Base-by-base conservation (phyloP, 371 early-diverging fungal species). In the Rhizomucor miehei region DNA sequence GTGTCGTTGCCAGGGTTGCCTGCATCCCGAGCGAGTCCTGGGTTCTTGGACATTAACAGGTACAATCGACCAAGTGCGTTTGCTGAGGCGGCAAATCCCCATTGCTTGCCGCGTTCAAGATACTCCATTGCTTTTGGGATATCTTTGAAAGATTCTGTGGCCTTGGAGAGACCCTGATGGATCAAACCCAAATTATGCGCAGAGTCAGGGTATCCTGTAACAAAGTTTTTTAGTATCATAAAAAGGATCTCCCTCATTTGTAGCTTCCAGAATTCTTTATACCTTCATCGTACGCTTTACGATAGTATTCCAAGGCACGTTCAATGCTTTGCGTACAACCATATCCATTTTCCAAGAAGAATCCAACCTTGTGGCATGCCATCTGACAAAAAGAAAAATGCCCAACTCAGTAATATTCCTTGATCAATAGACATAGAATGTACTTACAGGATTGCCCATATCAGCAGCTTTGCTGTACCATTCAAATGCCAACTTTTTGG, bases 121-220 rank as follows among this genome's bases (percentile, higher is more conserved):
- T 72, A 79, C 44, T 75, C 71, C 13, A 81, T 66, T 1, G 84
- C 68, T 52, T 75, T 65, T 54, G 80, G 66, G 23, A 73, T 61
- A 47, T 80, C 75, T 48, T 71, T 74, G 56, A 63, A 63, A 43
- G 68, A 53, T 16, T 57, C 52, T 6, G 71, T 69, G 24, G 66
- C 69, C 14, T 65, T 51, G 21, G 57, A 60, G 45, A 71, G 75
- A 20, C 79, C 84, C 59, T 83, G 81, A 57, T 80, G 66, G 37
- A 83, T 78, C 54, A 83, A 63, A 29, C 73, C 84, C 21, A 83
- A 60, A 59, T 83, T 83, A 51, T 83, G 84, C 2, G 81, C 84
- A 47, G 80, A 66, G 44, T 83, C 84, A 20, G 84, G 84, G 54
- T 74, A 83, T 29, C 29, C 29, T 29, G 29, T 29, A 29, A 3